These are phyloP conservation scores for Suillus alpinus DNA, from an alignment of 768 basidiomycete species.

Conservation along the genomic window DNA sequence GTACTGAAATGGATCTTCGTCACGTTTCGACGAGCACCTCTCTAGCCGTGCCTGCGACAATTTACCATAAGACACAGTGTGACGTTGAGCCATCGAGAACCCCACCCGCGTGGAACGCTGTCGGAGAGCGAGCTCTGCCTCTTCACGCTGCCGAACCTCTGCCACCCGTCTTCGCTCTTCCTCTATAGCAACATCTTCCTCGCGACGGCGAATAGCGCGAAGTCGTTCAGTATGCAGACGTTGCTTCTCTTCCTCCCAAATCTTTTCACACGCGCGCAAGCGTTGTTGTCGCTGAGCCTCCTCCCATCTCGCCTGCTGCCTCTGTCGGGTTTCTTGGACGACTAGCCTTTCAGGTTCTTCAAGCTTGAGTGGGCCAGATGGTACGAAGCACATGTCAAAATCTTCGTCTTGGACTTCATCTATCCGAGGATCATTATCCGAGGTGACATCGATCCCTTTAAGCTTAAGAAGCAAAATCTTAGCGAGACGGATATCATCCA, in stretches of 20 bases:
- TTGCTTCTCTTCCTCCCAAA: constrained; percentile 48
- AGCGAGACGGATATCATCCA: constrained; percentile 65
- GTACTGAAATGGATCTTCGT: constrained; percentile 32
- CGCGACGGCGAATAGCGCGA: constrained; percentile 32
- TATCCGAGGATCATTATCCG: constrained; percentile 61
- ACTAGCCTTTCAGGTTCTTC: constrained; percentile 43
- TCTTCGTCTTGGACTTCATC: constrained; percentile 54
- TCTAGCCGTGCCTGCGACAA: constrained; percentile 17
- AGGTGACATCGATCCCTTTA: constrained; percentile 56
- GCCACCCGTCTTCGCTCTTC: constrained; percentile 26
- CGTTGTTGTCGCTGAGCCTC: constrained; percentile 37
- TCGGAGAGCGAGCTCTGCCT: constrained; percentile 7
- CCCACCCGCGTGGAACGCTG: constrained; percentile 21
- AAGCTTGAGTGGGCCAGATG: constrained; percentile 35
- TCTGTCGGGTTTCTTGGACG: constrained; percentile 33
- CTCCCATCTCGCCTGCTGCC: constrained; percentile 32
- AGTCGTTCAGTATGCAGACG: constrained; percentile 39
- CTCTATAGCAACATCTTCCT: constrained; percentile 23
- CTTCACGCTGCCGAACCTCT: constrained; percentile 13
- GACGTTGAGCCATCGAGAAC: constrained; percentile 3
- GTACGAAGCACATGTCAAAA: constrained; percentile 38
- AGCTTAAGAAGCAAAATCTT: constrained; percentile 62
- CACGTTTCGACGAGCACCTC: constrained; percentile 9
- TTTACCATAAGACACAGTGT: constrained; percentile 3
- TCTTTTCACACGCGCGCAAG: constrained; percentile 43